Conservation (phyloP, 345 rosid species). For the Reutealis trisperma region DNA sequence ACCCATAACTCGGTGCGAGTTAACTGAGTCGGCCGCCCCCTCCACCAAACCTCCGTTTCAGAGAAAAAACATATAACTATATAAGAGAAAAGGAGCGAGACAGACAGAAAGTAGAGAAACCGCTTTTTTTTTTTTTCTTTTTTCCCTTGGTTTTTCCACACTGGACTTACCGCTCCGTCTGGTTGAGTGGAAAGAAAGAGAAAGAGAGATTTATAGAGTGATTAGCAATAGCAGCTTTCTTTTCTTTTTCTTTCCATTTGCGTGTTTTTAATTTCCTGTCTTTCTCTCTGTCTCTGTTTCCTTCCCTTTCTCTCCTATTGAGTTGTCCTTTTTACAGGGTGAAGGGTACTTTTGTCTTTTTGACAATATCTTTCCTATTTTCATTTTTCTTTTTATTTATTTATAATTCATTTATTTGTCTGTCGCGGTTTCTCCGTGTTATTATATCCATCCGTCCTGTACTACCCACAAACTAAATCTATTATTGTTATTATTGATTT, state of each 20-base stretch:
- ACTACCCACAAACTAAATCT: too few species aligned
- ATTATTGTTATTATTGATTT: too few species aligned
- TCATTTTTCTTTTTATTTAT: too few species aligned
- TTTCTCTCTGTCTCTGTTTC: background rate
- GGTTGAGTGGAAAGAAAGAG: constrained; percentile 12
- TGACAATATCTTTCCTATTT: background rate
- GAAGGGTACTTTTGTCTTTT: constrained; percentile 30
- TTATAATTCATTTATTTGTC: too few species aligned
- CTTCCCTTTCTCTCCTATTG: constrained; percentile 6
- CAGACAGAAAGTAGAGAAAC: background rate
- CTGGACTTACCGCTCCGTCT: constrained; percentile 19
- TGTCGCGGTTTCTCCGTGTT: background rate
- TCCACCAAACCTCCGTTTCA: background rate
- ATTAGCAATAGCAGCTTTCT: constrained; percentile 26
- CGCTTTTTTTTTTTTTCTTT: background rate
- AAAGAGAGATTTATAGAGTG: constrained; percentile 14
- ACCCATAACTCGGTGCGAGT: constrained; percentile 29
- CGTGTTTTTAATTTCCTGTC: background rate
- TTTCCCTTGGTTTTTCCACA: background rate
- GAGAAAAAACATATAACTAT: constrained; percentile 11
- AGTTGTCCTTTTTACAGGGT: constrained; percentile 33
- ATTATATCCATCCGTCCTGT: too few species aligned
- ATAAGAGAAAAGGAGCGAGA: background rate
- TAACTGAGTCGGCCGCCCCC: background rate
- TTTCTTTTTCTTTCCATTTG: constrained; percentile 16